phyloP scores from a whole-genome alignment of 352 stramenopile genomes.

The Phytophthora agathidicida region DNA sequence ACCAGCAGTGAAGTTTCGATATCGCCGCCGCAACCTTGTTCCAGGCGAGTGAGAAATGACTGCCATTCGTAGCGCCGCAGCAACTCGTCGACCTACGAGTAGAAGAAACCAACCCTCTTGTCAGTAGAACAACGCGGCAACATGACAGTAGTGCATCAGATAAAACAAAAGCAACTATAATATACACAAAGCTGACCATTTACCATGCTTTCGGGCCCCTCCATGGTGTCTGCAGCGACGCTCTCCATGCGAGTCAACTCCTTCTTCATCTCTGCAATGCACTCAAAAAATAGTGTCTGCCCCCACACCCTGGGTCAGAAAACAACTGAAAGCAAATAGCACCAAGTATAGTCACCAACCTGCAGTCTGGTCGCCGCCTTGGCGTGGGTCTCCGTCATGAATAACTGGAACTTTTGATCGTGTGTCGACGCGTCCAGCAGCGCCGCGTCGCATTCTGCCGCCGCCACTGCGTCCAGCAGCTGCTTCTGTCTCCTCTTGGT shows the following conservation, averaged over 20 bases:
- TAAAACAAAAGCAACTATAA: no score
- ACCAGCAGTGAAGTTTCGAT: conserved; percentile 30
- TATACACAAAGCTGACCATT: conserved; percentile 23
- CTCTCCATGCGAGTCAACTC: conserved; percentile 37
- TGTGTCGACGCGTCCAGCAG: conserved; percentile 10
- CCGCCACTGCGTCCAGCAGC: conserved; percentile 5
- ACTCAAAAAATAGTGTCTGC: conserved; percentile 46
- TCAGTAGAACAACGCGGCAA: no score
- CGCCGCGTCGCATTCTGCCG: conserved; percentile 13
- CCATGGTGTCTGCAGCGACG: conserved; percentile 22
- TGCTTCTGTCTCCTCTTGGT: conserved; percentile 13
- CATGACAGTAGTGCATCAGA: no score
- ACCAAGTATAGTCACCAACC: conserved; percentile 3
- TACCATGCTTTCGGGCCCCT: conserved; percentile 53
- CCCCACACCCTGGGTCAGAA: not conserved
- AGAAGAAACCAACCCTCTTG: not conserved
- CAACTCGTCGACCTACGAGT: conserved; percentile 22
- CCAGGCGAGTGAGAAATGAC: conserved; percentile 40
- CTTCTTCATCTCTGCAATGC: conserved; percentile 50
- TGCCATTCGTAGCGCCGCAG: conserved; percentile 34
- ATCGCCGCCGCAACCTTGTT: conserved; percentile 32
- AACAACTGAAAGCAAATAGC: not conserved
- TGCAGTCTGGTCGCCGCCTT: conserved; percentile 23
- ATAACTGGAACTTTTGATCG: conserved; percentile 22
- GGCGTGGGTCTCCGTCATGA: conserved; percentile 19